phyloP scores from a whole-genome alignment of 768 basidiomycete species.

The Mycena filopes region DNA sequence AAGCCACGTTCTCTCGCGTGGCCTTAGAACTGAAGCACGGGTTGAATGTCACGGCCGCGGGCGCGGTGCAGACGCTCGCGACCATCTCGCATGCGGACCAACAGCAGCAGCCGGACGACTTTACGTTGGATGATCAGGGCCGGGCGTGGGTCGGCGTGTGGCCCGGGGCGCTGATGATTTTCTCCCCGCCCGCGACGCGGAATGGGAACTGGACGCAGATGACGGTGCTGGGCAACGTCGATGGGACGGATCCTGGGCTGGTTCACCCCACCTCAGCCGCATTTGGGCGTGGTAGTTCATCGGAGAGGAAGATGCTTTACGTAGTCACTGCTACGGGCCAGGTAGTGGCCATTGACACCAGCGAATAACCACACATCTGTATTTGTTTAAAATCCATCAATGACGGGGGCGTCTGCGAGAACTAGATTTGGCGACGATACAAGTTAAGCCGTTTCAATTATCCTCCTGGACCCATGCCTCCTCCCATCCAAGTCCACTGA shows the following conservation, averaged over 20 bases:
- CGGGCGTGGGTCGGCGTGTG: conserved; percentile 7
- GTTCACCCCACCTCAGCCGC: conserved; percentile 3
- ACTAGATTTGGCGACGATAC: too few species aligned
- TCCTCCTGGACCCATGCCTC: conserved; percentile 56
- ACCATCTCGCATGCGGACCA: not conserved
- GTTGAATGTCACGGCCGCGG: not conserved
- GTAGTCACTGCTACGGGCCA: not conserved
- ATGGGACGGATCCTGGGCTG: not conserved
- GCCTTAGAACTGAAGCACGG: not conserved
- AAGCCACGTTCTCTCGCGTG: not conserved
- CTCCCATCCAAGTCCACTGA: conserved; percentile 68
- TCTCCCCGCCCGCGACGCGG: not conserved
- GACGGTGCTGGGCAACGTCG: not conserved
- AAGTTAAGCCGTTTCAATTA: too few species aligned
- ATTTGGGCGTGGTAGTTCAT: conserved; percentile 5
- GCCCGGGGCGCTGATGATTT: not conserved
- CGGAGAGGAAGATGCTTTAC: not conserved
- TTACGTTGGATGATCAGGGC: not conserved
- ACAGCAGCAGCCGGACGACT: conserved; percentile 5
- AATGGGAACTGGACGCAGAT: not conserved
- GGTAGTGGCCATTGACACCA: not conserved
- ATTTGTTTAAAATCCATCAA: too few species aligned
- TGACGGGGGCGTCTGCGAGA: too few species aligned
- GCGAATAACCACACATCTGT: too few species aligned
- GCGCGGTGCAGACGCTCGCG: not conserved